Percentiles rank a stretch among this genome's conserved stretches.
Conservation (phyloP, 306 rosid genomes). For the Lithocarpus polystachyus region DNA sequence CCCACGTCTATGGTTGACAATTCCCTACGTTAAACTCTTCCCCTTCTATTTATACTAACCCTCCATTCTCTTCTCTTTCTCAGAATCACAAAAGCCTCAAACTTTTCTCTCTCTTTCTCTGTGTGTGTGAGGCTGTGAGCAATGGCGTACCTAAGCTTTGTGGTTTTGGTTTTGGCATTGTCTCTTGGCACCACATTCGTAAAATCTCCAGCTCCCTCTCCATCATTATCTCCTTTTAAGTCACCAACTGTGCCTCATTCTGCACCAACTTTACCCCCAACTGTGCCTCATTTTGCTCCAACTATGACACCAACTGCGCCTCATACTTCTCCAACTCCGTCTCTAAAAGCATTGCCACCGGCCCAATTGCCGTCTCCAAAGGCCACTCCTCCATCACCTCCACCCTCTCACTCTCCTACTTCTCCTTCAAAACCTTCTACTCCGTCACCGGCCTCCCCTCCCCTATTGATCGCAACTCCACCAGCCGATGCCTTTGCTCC, state of each 20-base stretch:
- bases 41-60: slow-evolving; percentile 11
- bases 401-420: background rate
- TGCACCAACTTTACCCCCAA: background rate
- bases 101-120: background rate
- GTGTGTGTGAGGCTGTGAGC: background rate
- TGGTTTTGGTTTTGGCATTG: slow-evolving; percentile 10
- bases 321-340: background rate
- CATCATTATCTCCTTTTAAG: background rate
- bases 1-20: no score
- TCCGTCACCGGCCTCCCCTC: slow-evolving; percentile 1
- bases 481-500: slow-evolving; percentile 36
- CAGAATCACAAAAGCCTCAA: no score
- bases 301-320: background rate
- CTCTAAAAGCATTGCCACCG: background rate
- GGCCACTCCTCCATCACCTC: slow-evolving; percentile 21
- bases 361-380: slow-evolving; percentile 8
- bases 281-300: background rate
- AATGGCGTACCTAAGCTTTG: slow-evolving; percentile 14
- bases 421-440: background rate
- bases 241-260: background rate
- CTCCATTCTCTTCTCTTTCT: background rate
- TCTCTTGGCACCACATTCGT: background rate
- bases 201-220: background rate
- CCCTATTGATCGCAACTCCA: slow-evolving; percentile 24
- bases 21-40: no score